Conservation (phyloP, 2,329 filamentous ascomycete genomes). For the Hymenotorrendiella dingleyae region DNA sequence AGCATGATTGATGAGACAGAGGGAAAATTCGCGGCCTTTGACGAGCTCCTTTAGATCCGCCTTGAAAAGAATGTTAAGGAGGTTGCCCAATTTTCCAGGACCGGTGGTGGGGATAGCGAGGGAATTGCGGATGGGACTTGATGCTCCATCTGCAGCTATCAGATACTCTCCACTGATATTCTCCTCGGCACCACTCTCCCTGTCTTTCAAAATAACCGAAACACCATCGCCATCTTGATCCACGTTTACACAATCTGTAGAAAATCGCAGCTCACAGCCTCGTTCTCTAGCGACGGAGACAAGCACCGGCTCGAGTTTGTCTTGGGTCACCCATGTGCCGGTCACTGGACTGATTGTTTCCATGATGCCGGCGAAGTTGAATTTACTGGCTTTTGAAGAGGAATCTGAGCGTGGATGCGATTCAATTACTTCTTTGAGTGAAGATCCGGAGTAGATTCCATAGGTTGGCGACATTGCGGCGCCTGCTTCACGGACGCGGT, state of each 20-base stretch:
- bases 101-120: conserved; percentile 29
- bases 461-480: conserved; percentile 18
- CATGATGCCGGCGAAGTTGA: conserved; percentile 20
- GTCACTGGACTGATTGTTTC: conserved; percentile 13
- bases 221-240: conserved; percentile 26
- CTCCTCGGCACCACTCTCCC: conserved; percentile 2
- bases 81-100: conserved; percentile 27
- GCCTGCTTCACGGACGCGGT: conserved; percentile 18
- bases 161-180: conserved; percentile 32
- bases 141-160: conserved; percentile 35
- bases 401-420: conserved; percentile 16
- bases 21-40: conserved; percentile 28
- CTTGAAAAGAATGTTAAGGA: conserved; percentile 34
- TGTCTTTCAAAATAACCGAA: conserved; percentile 21
- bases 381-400: conserved; percentile 7
- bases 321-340: conserved; percentile 33
- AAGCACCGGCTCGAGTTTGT: conserved; percentile 36
- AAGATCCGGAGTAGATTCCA: conserved; percentile 14
- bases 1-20: conserved; percentile 28
- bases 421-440: conserved; percentile 18
- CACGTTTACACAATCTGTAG: conserved; percentile 24
- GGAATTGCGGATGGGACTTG: conserved; percentile 25
- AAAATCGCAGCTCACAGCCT: conserved; percentile 33
- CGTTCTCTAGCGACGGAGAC: conserved; percentile 28
- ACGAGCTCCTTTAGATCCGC: conserved; percentile 28